phyloP scores from a whole-genome alignment of 345 rosid genomes.

The Salix dunnii region DNA sequence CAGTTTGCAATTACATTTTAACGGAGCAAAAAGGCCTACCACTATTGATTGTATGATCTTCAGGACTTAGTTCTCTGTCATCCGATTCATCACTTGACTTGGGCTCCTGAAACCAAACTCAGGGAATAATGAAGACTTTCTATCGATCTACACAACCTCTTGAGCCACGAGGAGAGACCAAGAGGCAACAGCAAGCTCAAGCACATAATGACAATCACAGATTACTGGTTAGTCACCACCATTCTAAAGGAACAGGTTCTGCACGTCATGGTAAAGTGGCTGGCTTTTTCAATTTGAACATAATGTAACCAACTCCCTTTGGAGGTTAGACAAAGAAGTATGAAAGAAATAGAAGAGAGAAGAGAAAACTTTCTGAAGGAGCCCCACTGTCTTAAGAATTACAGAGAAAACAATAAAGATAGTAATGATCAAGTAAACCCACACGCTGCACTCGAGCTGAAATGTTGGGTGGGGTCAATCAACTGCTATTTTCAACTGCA shows the following conservation, averaged over 20 bases:
- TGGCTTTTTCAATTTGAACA: neutral
- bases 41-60: slow-evolving; percentile 12
- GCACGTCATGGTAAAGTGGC: neutral
- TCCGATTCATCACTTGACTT: slow-evolving; percentile 16
- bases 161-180: neutral
- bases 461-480: neutral
- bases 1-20: slow-evolving; percentile 1
- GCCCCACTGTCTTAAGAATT: neutral
- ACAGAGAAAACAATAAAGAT: neutral
- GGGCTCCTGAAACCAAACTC: slow-evolving; percentile 20
- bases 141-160: neutral
- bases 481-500: neutral
- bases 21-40: slow-evolving; percentile 26
- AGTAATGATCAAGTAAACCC: neutral
- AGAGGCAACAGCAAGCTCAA: slow-evolving; percentile 8
- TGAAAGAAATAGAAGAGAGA: neutral
- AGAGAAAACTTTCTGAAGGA: neutral
- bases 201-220: neutral
- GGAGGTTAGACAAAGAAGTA: neutral
- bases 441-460: neutral
- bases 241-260: neutral
- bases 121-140: slow-evolving; percentile 5
- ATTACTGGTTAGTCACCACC: neutral
- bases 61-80: slow-evolving; percentile 11
- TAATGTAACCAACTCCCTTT: neutral